Conservation (phyloP, 164 flowering plant genomes). For the Annona squamosa region DNA sequence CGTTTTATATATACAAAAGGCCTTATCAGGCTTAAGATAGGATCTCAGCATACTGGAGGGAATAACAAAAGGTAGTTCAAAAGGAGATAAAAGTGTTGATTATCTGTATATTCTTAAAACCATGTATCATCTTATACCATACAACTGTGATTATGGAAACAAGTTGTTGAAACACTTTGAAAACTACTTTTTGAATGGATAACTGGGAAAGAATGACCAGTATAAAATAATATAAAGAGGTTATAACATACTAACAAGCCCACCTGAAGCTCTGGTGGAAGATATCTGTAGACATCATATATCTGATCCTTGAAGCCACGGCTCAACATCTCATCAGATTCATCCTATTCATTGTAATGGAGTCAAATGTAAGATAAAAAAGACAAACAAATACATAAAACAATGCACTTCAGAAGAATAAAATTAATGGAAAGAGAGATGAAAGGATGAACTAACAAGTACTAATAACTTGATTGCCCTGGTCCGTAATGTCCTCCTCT, state of each 20-base stretch:
- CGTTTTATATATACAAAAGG: too few relatives aligned
- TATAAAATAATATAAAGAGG: too few relatives aligned
- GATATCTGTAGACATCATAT: slow-evolving; percentile 93
- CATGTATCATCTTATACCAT: too few relatives aligned
- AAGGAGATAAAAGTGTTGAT: too few relatives aligned
- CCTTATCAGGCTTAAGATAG: too few relatives aligned
- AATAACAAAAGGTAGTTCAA: too few relatives aligned
- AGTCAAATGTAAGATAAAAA: not conserved
- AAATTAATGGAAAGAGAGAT: not conserved
- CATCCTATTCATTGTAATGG: slow-evolving; percentile 46
- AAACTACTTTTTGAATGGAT: not conserved
- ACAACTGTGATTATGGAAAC: too few relatives aligned
- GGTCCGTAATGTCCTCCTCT: slow-evolving; percentile 85
- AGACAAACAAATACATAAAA: not conserved
- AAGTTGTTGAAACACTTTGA: too few relatives aligned
- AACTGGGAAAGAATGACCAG: not conserved
- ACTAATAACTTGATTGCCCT: slow-evolving; percentile 77
- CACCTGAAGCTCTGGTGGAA: slow-evolving; percentile 98
- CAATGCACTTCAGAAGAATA: not conserved
- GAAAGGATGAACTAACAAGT: slow-evolving; percentile 48
- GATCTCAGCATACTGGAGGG: too few relatives aligned
- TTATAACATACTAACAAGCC: not conserved
- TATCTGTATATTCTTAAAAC: too few relatives aligned
- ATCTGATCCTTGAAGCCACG: slow-evolving; percentile 98
- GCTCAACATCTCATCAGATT: slow-evolving; percentile 99